phyloP scores from a whole-genome alignment of 331 rosid genomes.

The Ulmus americana region DNA sequence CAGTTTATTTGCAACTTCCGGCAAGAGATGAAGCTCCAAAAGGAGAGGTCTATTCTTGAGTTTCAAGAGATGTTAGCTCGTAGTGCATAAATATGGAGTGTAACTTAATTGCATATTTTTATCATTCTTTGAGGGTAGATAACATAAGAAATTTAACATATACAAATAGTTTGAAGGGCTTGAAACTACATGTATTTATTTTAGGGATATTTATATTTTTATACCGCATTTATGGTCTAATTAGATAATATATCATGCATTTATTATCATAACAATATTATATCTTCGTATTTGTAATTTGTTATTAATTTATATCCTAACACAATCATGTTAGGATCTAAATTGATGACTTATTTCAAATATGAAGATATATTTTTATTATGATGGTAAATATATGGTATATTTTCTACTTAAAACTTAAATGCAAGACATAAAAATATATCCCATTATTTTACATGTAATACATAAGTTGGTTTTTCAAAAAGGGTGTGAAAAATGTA shows the following conservation, averaged over 20 bases:
- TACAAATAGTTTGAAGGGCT: neutral
- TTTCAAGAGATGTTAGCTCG: conserved; percentile 43
- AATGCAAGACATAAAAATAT: no score
- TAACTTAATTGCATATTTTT: neutral
- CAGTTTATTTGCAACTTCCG: conserved; percentile 43
- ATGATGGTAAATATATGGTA: no score
- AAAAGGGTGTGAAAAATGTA: conserved; percentile 4
- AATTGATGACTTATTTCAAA: no score
- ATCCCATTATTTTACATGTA: neutral
- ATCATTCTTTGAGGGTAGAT: neutral
- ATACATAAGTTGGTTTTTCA: neutral
- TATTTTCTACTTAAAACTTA: no score
- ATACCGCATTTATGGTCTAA: no score
- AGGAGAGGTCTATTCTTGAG: conserved; percentile 41
- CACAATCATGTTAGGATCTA: no score
- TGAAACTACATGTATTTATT: neutral
- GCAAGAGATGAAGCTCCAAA: conserved; percentile 45
- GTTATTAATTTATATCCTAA: no score
- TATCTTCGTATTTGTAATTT: no score
- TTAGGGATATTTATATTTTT: neutral
- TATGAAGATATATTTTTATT: no score
- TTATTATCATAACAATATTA: no score
- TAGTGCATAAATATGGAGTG: conserved; percentile 15
- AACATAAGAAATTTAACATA: conserved; percentile 1
- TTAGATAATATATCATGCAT: no score